Evolutionary conservation across 768 basidiomycete species (phyloP).

Genomic region (Amanita subjunquillea): DNA sequence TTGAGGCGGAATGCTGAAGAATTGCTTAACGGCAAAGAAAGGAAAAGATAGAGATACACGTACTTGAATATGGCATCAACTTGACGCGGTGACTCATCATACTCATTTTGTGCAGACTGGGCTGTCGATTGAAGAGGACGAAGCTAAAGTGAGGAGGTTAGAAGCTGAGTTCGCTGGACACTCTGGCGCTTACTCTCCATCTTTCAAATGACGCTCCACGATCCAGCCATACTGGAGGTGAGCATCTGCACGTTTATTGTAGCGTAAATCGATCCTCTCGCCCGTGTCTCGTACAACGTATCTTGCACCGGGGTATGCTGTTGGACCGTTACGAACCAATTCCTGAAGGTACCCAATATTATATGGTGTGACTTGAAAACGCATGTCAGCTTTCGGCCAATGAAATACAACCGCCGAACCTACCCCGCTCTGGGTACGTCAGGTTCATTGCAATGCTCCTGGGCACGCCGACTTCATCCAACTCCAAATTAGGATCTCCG

Average conservation of each 20-base stretch:
- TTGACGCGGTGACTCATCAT: constrained; percentile 99
- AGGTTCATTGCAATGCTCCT: constrained; percentile 93
- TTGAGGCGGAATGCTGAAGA: constrained; percentile 86
- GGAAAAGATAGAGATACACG: constrained; percentile 20
- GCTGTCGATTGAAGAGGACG: constrained; percentile 96
- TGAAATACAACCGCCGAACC: constrained; percentile 10
- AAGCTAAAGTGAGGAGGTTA: constrained; percentile 34
- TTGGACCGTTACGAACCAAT: constrained; percentile 90
- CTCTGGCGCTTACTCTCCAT: constrained; percentile 78
- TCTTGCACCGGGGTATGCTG: constrained; percentile 89
- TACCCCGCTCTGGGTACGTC: constrained; percentile 95
- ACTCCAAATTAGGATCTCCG: constrained; percentile 92
- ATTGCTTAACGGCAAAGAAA: background rate
- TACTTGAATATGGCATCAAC: constrained; percentile 96
- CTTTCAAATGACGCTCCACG: constrained; percentile 93
- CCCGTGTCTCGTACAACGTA: constrained; percentile 97
- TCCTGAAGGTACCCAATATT: constrained; percentile 93
- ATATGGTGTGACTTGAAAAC: constrained; percentile 78
- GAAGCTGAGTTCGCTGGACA: constrained; percentile 3
- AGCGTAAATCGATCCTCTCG: constrained; percentile 92
- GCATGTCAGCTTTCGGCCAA: constrained; percentile 4
- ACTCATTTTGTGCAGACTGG: constrained; percentile 98
- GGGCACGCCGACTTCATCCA: constrained; percentile 97
- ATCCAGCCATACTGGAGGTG: constrained; percentile 98
- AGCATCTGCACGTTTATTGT: constrained; percentile 92